Evolutionary conservation across 306 rosid species (phyloP), one percentile per base, ranked within the genome.

Genomic region (Prunus fruticosa): DNA sequence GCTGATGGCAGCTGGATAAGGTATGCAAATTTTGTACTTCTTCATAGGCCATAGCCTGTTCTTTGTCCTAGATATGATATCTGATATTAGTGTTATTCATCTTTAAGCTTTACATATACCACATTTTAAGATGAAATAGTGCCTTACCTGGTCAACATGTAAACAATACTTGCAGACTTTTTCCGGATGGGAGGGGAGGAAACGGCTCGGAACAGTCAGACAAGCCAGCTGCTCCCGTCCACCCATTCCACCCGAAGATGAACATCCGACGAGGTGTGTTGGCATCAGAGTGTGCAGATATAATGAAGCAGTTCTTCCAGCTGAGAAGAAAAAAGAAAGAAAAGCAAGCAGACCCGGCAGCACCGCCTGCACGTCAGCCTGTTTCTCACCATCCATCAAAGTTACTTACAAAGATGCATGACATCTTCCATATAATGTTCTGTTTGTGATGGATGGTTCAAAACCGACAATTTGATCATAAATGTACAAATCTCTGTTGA

Each of bases 1-100:
- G 98, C 99, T 50, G 99, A 96, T 81, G 99, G 99, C 64, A 92
- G 98, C 90, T 96, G 99, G 99, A 85, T 96, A 81, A 91, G 93
- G 99, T 92, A 87, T 65, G 85, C 65, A 20, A 68, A 32, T 49
- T 32, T 3, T 56, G 53, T 4, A 8, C 51, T 32, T 30, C 20
- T 38, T 6, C 2, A 10, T 71, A 53, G 50, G 13, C 32, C 9
- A 38, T 38, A 38, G 43, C 43, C 43, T 38, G 43, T 38, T 38
- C 9, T 38, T 38, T 38, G 43, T 6, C 22, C 63, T 30, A 22
- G 72, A n/a, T 14, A 6, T 11, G 11, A 74, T 16, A 49, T 60
- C 27, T 27, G 38, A 15, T 45, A 19, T 51, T 28, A 38, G 16
- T 64, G 23, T 76, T 12, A 53, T 68, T 65, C 71, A 38, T 66